A percentile compares a stretch with the other conserved stretches of the same genome.
phyloP scores from a whole-genome alignment of 495 filamentous ascomycete species.

The Chaetomidium leptoderma region DNA sequence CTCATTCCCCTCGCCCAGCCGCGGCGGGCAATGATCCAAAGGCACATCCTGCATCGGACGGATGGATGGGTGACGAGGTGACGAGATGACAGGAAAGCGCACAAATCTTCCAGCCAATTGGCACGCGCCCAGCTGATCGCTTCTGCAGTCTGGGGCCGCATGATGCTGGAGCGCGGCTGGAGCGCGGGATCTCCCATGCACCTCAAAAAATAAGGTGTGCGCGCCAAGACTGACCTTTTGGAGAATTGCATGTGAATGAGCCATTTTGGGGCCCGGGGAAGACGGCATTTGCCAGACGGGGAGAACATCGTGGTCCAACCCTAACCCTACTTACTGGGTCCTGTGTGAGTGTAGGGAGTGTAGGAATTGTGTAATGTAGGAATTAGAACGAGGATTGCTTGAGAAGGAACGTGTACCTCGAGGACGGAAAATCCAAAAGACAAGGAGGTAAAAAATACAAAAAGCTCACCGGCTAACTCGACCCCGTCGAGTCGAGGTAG shows the following conservation, averaged over 20 bases:
- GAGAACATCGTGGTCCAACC: not conserved
- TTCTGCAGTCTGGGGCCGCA: not conserved
- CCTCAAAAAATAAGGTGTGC: conserved; percentile 1
- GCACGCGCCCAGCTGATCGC: not conserved
- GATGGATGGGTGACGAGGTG: not conserved
- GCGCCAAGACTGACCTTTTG: not conserved
- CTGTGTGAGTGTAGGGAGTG: too few relatives aligned
- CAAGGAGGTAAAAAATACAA: too few relatives aligned
- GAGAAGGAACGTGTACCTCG: too few relatives aligned
- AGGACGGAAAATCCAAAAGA: too few relatives aligned
- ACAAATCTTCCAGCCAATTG: not conserved
- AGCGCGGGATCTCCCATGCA: not conserved
- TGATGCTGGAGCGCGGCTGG: not conserved
- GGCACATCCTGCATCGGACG: conserved; percentile 6
- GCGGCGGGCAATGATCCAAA: not conserved
- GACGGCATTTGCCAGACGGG: not conserved
- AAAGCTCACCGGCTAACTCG: too few relatives aligned
- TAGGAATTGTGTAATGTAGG: too few relatives aligned
- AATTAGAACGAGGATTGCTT: too few relatives aligned
- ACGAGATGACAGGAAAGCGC: too few relatives aligned
- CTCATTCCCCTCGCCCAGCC: not conserved
- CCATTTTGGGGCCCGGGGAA: conserved; percentile 6
- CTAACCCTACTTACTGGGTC: conserved; percentile 8
- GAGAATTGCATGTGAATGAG: conserved; percentile 17
- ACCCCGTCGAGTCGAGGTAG: too few relatives aligned